A percentile compares a stretch with the other conserved stretches of the same genome.
phyloP scores from a whole-genome alignment of 495 filamentous ascomycete species.

The Lasiosphaeriaceae sp. region DNA sequence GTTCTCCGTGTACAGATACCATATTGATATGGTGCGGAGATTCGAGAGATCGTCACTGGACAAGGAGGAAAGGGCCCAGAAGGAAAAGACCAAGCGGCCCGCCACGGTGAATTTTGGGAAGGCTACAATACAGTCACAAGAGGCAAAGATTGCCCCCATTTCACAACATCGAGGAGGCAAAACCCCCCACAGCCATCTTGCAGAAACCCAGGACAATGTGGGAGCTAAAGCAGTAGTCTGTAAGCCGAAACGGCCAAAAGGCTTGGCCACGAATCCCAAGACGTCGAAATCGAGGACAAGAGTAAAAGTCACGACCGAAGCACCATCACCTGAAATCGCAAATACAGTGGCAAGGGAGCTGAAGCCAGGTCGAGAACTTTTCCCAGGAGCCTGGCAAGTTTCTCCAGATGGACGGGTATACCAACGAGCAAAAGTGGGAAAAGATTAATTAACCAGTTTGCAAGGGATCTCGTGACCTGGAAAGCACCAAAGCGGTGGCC shows the following conservation, averaged over 20 bases:
- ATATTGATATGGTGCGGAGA: not conserved
- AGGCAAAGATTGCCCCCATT: too few species aligned
- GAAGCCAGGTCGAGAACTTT: not conserved
- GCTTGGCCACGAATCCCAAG: not conserved
- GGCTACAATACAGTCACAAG: not conserved
- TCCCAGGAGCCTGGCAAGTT: not conserved
- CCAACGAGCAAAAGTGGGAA: constrained; percentile 1
- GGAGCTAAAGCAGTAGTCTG: not conserved
- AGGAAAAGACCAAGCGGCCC: not conserved
- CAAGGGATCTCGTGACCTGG: too few species aligned
- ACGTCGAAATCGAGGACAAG: not conserved
- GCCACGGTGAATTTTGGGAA: not conserved
- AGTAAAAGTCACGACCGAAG: not conserved
- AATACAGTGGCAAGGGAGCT: not conserved
- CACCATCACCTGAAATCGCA: not conserved
- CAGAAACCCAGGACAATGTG: not conserved
- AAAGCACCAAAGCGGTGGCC: too few species aligned
- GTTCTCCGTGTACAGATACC: not conserved
- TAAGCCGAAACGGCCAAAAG: not conserved
- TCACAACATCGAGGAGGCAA: too few species aligned
- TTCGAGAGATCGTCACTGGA: not conserved
- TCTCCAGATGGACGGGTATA: not conserved
- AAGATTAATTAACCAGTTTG: too few species aligned
- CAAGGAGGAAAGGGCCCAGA: not conserved
- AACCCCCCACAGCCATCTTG: not conserved